A percentile compares a stretch with the other conserved stretches of the same genome.
Evolutionary conservation across 257 asterid genomes (phyloP).

Genomic region (Rhazya stricta): DNA sequence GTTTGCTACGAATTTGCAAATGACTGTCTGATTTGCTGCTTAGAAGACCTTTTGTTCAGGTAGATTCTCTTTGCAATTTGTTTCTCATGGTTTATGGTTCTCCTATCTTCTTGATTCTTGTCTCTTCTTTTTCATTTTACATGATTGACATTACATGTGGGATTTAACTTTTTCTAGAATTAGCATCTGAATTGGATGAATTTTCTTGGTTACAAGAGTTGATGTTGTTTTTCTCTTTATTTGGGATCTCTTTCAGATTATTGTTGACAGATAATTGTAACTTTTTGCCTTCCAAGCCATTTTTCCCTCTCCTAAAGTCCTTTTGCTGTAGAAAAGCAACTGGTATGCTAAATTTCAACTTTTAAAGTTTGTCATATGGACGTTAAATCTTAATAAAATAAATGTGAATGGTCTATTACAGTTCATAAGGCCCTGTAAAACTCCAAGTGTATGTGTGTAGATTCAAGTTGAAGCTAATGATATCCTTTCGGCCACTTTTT

Average conservation of each 20-base stretch:
- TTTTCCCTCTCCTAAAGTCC: too few relatives aligned
- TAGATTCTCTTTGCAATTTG: too few relatives aligned
- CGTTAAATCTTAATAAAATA: neutral
- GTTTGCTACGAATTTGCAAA: neutral
- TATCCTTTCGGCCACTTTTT: neutral
- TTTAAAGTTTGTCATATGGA: too few relatives aligned
- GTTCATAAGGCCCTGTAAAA: neutral
- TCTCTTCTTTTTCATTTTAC: neutral
- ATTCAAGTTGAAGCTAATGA: neutral
- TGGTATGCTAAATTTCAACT: too few relatives aligned
- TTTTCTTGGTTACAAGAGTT: neutral
- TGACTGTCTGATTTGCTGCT: neutral
- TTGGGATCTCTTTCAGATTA: neutral
- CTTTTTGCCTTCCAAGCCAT: neutral
- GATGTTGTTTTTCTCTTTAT: neutral
- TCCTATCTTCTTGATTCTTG: neutral
- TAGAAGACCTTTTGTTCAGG: neutral
- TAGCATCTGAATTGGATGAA: neutral
- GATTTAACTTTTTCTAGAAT: neutral
- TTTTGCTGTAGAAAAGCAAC: too few relatives aligned
- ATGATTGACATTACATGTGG: neutral
- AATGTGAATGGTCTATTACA: neutral
- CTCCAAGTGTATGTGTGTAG: neutral
- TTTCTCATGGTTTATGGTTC: neutral
- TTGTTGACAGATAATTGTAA: neutral